Percentiles rank a stretch among this genome's conserved stretches.
Evolutionary conservation across 176 grass and related monocot species (phyloP).

Genomic region (Phoenix dactylifera): DNA sequence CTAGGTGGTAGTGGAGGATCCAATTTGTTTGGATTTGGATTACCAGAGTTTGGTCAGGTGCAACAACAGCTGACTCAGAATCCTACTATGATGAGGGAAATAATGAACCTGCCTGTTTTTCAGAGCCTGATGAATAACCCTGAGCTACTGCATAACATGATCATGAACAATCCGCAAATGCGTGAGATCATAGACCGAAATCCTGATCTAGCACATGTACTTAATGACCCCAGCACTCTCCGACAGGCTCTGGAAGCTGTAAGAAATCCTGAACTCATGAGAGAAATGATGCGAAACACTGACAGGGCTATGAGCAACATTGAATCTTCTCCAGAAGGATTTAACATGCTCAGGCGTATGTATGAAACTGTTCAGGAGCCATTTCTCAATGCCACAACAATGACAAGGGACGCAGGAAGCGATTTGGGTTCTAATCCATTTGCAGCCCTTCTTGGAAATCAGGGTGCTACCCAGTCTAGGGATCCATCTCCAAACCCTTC

Average conservation of each 20-base stretch:
- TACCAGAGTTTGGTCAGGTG: conserved; percentile 77
- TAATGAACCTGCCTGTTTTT: conserved; percentile 90
- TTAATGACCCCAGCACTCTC: conserved; percentile 89
- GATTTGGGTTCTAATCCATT: no score
- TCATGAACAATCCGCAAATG: conserved; percentile 98
- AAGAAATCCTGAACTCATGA: no score
- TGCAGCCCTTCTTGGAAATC: no score
- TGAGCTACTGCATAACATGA: conserved; percentile 85
- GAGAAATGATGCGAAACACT: no score
- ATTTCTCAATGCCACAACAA: no score
- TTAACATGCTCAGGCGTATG: no score
- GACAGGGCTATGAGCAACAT: no score
- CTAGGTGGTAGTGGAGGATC: conserved; percentile 30
- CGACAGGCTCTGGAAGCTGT: conserved; percentile 81
- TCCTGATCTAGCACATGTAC: conserved; percentile 92
- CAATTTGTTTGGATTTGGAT: conserved; percentile 37
- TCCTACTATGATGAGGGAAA: conserved; percentile 87
- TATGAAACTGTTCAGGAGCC: no score
- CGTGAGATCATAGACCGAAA: conserved; percentile 87
- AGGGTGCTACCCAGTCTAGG: no score
- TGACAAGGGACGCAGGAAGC: no score
- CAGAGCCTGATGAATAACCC: conserved; percentile 94
- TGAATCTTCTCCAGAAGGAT: no score
- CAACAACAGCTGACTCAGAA: conserved; percentile 96
- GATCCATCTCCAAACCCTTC: no score